Evolutionary conservation across 768 basidiomycete genomes (phyloP).

Genomic region (Boletus rubropictus): DNA sequence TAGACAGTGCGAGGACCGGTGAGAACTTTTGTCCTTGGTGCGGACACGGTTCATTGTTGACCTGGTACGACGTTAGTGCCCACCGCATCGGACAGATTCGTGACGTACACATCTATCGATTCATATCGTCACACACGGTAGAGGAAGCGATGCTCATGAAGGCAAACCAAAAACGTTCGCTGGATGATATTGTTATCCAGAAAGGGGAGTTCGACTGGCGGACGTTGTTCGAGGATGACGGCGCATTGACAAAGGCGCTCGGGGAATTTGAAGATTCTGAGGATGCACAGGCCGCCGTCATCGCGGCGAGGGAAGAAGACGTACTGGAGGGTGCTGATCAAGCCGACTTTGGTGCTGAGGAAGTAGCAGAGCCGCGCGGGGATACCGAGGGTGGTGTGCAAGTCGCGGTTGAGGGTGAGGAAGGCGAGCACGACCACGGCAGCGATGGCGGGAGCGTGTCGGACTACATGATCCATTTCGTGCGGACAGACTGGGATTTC

Average conservation of each 20-base stretch:
- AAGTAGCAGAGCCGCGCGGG: constrained; percentile 22
- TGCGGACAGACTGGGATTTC: constrained; percentile 56
- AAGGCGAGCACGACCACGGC: constrained; percentile 31
- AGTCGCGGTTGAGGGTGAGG: constrained; percentile 34
- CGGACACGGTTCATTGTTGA: background rate
- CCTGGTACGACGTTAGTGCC: constrained; percentile 45
- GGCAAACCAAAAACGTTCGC: constrained; percentile 93
- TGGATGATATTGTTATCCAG: constrained; percentile 90
- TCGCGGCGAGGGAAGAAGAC: constrained; percentile 70
- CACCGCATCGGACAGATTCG: constrained; percentile 98
- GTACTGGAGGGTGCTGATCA: constrained; percentile 73
- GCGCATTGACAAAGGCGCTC: constrained; percentile 64
- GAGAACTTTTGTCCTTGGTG: constrained; percentile 15
- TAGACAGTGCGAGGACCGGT: constrained; percentile 91
- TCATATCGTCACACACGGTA: constrained; percentile 84
- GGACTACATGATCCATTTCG: constrained; percentile 78
- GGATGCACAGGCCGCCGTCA: constrained; percentile 73
- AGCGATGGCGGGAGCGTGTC: constrained; percentile 68
- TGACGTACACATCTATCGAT: constrained; percentile 94
- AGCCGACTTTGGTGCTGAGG: constrained; percentile 66
- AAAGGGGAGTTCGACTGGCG: constrained; percentile 95
- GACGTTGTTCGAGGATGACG: constrained; percentile 61
- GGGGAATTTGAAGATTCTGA: constrained; percentile 86
- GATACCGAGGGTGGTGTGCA: constrained; percentile 26
- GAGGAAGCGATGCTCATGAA: constrained; percentile 96